Conservation (phyloP, 495 filamentous ascomycete species). For the Neurospora sp. region DNA sequence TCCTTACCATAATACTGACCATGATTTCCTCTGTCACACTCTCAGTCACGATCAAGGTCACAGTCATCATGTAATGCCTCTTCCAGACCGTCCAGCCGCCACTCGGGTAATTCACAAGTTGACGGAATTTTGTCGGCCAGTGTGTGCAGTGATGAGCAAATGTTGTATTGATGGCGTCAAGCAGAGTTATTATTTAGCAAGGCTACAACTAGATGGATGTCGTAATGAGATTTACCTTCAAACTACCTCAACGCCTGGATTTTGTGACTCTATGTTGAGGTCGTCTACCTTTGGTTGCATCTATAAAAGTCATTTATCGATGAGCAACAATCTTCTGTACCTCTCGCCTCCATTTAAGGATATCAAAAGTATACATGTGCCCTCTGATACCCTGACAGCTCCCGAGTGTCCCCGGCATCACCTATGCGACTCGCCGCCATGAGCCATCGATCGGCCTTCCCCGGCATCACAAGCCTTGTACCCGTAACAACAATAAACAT, state of each 20-base stretch:
- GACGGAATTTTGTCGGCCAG: not conserved
- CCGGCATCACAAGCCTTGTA: too few relatives aligned
- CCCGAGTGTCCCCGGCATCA: too few relatives aligned
- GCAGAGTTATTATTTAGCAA: not conserved
- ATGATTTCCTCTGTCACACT: not conserved
- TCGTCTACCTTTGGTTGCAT: not conserved
- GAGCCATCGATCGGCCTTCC: too few relatives aligned
- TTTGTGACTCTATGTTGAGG: not conserved
- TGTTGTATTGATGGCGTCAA: not conserved
- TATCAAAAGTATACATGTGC: not conserved
- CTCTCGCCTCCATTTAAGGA: not conserved
- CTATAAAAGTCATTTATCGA: not conserved
- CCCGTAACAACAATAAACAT: too few relatives aligned
- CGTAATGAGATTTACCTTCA: not conserved
- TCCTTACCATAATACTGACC: not conserved
- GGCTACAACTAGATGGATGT: not conserved
- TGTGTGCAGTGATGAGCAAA: not conserved
- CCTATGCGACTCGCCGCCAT: too few relatives aligned
- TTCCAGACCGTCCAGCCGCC: not conserved
- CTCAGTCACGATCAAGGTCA: not conserved
- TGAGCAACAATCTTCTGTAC: not conserved
- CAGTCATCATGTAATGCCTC: not conserved
- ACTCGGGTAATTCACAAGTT: not conserved
- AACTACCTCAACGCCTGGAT: too few relatives aligned
- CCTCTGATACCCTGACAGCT: too few relatives aligned